Evolutionary conservation across 1,284 basidiomycete species (phyloP).

Genomic region (Earliella scabrosa): DNA sequence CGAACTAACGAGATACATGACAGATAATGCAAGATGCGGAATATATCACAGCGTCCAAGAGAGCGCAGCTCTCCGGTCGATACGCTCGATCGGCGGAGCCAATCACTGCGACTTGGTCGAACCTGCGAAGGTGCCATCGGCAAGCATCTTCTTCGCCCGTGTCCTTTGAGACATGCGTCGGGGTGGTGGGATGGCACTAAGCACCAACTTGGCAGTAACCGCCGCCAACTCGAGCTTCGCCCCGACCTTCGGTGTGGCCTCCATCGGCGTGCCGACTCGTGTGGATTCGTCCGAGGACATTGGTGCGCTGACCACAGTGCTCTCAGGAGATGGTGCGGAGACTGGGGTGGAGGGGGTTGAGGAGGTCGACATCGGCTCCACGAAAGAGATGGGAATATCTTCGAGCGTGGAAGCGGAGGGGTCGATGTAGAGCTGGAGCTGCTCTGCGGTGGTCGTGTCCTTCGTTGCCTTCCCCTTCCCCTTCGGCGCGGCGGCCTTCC

Average conservation of each 20-base stretch:
- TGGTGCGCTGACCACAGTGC: not conserved
- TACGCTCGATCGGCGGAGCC: not conserved
- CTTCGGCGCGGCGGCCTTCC: not conserved
- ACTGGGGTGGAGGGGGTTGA: too few species aligned
- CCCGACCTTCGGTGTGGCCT: conserved; percentile 1
- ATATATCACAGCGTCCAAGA: not conserved
- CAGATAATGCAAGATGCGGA: not conserved
- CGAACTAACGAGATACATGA: not conserved
- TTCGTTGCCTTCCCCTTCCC: not conserved
- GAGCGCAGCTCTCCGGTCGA: not conserved
- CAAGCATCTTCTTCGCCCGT: not conserved
- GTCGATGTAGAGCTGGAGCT: too few species aligned
- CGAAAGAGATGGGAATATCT: not conserved
- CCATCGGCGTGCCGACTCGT: not conserved
- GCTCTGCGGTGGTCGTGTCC: not conserved
- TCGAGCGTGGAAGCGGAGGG: not conserved
- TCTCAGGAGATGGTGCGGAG: not conserved
- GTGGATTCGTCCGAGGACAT: not conserved
- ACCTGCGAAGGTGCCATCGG: not conserved
- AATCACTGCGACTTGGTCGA: not conserved
- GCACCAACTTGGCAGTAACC: not conserved
- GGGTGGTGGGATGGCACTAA: too few species aligned
- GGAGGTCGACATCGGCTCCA: not conserved
- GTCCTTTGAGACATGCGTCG: not conserved
- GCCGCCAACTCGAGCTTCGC: not conserved